These are phyloP conservation scores for Gloeostereum incarnatum DNA, from an alignment of 768 basidiomycete species.

Conservation along the genomic window DNA sequence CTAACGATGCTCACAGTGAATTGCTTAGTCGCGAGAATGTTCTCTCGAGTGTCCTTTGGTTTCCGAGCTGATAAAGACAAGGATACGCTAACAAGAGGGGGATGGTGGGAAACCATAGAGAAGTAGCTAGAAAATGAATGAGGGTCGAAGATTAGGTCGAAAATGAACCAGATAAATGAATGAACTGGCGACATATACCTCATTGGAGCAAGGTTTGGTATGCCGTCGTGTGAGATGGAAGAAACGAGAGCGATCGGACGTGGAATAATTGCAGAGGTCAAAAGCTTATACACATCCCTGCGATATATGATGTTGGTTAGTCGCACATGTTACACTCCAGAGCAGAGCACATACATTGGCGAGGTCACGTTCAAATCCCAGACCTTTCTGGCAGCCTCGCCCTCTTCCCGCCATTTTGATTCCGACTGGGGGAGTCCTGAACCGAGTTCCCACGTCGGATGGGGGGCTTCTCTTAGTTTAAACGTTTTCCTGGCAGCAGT, in stretches of 20 bases:
- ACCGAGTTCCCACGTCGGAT: conserved; percentile 33
- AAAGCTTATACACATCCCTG: conserved; percentile 34
- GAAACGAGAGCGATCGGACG: conserved; percentile 66
- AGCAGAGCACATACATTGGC: conserved; percentile 17
- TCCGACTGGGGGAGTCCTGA: conserved; percentile 24
- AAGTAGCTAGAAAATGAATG: conserved; percentile 1
- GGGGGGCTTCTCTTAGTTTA: conserved; percentile 24
- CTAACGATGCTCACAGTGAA: conserved; percentile 71
- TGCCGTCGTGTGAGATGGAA: conserved; percentile 38
- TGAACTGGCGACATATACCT: conserved; percentile 28
- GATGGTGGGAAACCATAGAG: conserved; percentile 44
- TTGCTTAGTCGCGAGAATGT: conserved; percentile 54
- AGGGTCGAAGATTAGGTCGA: conserved; percentile 53
- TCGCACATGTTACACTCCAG: neutral
- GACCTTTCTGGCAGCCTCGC: conserved; percentile 25
- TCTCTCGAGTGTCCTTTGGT: conserved; percentile 55
- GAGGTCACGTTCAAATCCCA: conserved; percentile 27
- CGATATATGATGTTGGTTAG: neutral
- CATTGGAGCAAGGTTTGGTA: conserved; percentile 58
- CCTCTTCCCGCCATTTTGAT: conserved; percentile 20
- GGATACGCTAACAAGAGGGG: conserved; percentile 57
- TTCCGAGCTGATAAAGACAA: conserved; percentile 34
- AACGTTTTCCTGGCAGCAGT: too few relatives aligned
- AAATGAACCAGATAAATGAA: neutral
- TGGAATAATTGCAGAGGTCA: conserved; percentile 52